Evolutionary conservation across 2,329 filamentous ascomycete genomes (phyloP).

Genomic region (Aspergillus nomiae): DNA sequence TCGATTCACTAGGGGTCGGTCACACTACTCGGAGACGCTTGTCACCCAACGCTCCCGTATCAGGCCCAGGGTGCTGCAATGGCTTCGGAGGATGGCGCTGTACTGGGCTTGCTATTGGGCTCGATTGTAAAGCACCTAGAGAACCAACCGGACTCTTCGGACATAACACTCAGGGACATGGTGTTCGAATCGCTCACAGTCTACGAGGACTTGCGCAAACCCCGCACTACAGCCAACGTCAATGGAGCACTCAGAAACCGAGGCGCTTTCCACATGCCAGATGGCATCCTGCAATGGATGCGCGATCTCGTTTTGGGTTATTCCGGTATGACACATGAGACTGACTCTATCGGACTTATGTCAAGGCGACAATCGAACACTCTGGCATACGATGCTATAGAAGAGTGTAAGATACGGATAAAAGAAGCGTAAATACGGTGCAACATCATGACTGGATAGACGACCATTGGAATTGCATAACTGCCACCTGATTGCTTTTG

Average conservation of each 20-base stretch:
- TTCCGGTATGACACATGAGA: constrained; percentile 19
- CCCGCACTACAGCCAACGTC: constrained; percentile 20
- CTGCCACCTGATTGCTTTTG: no score
- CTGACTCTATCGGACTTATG: constrained; percentile 21
- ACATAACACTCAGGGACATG: no score
- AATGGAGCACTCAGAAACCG: constrained; percentile 20
- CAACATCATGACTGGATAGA: neutral
- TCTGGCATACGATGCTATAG: constrained; percentile 15
- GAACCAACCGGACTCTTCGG: constrained; percentile 4
- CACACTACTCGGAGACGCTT: constrained; percentile 55
- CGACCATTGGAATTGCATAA: neutral
- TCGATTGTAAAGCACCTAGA: constrained; percentile 41
- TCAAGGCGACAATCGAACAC: constrained; percentile 17
- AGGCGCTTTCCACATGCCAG: constrained; percentile 19
- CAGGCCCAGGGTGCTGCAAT: constrained; percentile 67
- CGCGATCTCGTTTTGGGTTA: constrained; percentile 16
- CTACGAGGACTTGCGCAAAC: constrained; percentile 21
- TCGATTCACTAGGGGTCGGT: constrained; percentile 10
- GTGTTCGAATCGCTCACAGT: neutral
- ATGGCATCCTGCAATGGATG: constrained; percentile 17
- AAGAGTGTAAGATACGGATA: constrained; percentile 12
- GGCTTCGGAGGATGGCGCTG: constrained; percentile 66
- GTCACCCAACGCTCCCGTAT: constrained; percentile 64
- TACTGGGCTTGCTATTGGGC: constrained; percentile 58
- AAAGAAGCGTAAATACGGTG: no score